These are phyloP conservation scores for Colletotrichum cereale DNA, from an alignment of 2,329 filamentous ascomycete genomes.

Conservation along the genomic window DNA sequence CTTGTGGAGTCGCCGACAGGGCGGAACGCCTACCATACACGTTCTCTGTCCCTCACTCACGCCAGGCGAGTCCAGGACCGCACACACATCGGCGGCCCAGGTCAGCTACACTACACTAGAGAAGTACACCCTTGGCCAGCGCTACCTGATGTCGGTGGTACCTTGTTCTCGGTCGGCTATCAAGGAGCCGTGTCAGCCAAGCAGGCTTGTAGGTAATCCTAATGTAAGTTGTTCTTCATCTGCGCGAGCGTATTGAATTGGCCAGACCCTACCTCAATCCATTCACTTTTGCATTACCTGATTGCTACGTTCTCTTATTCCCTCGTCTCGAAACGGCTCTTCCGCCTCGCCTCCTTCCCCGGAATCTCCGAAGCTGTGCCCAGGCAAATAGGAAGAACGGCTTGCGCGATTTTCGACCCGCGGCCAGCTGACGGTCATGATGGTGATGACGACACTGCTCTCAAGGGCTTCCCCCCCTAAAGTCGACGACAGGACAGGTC, in stretches of 20 bases:
- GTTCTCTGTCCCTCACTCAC: background rate
- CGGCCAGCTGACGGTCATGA: slow-evolving; percentile 33
- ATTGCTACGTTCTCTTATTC: slow-evolving; percentile 22
- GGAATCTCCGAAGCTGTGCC: slow-evolving; percentile 25
- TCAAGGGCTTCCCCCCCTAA: background rate
- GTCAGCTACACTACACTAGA: background rate
- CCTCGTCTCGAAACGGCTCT: slow-evolving; percentile 16
- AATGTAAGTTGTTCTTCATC: slow-evolving; percentile 34
- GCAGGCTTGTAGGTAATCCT: slow-evolving; percentile 38
- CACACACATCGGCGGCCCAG: slow-evolving; percentile 7
- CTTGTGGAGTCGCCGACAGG: slow-evolving; percentile 37
- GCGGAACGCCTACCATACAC: background rate
- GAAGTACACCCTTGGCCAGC: slow-evolving; percentile 23
- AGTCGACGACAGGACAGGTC: background rate
- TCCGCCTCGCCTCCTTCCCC: slow-evolving; percentile 34
- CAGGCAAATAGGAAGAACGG: slow-evolving; percentile 14
- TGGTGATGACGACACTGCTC: slow-evolving; percentile 27
- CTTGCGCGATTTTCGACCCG: slow-evolving; percentile 39
- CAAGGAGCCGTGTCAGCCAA: slow-evolving; percentile 24
- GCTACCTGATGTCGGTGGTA: slow-evolving; percentile 28
- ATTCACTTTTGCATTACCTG: slow-evolving; percentile 22
- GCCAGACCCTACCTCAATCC: slow-evolving; percentile 10
- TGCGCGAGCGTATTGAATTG: slow-evolving; percentile 28
- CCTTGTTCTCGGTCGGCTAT: slow-evolving; percentile 27
- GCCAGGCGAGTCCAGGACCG: background rate